Conservation (phyloP, 2,329 filamentous ascomycete genomes). For the Clarireedia paspali region DNA sequence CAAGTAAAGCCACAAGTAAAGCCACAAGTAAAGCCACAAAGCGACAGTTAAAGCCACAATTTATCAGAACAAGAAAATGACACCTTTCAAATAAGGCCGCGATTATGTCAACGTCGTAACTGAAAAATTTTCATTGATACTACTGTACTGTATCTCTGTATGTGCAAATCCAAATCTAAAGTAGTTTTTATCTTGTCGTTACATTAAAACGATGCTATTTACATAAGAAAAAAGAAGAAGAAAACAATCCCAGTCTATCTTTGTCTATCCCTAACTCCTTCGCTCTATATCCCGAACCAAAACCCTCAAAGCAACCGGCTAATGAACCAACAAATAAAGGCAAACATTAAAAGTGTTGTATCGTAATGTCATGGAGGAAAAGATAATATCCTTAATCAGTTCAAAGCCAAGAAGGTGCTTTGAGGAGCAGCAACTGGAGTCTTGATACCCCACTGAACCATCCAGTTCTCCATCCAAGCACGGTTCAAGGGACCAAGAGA, state of each 20-base stretch:
- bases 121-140: too few species aligned
- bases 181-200: too few species aligned
- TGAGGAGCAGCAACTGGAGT: background rate
- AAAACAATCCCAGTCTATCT: background rate
- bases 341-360: background rate
- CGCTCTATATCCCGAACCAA: background rate
- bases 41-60: too few species aligned
- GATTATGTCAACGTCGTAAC: too few species aligned
- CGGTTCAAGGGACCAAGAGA: slow-evolving; percentile 34
- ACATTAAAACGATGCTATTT: too few species aligned
- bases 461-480: slow-evolving; percentile 41
- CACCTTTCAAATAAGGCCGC: too few species aligned
- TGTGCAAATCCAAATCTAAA: background rate
- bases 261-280: slow-evolving; percentile 1
- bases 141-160: too few species aligned
- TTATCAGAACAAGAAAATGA: too few species aligned
- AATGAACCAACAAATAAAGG: background rate
- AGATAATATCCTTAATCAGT: background rate
- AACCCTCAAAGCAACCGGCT: background rate
- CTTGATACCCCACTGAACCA: slow-evolving; percentile 36
- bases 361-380: background rate
- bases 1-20: too few species aligned
- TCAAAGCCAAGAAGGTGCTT: background rate
- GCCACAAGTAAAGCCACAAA: too few species aligned
- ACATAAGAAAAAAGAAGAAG: too few species aligned